Conservation (phyloP, 352 stramenopile genomes). For the Blastocystis sp. region DNA sequence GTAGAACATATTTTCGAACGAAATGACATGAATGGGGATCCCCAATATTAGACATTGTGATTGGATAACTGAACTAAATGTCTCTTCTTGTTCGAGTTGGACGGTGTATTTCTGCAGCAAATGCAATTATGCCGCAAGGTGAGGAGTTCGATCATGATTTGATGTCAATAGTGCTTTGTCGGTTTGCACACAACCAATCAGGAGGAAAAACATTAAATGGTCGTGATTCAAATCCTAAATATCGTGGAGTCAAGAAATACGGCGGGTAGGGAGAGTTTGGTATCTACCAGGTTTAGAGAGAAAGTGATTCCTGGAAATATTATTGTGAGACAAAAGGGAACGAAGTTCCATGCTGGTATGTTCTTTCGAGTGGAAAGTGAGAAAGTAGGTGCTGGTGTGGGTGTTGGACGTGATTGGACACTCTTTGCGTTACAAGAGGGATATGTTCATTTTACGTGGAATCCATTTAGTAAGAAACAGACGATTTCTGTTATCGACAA, state of each 20-base stretch:
- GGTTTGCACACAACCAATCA: constrained; percentile 34
- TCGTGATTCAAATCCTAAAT: constrained; percentile 52
- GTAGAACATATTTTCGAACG: too few species aligned
- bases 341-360: neutral
- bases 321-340: constrained; percentile 22
- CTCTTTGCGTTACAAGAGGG: constrained; percentile 2
- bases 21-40: neutral
- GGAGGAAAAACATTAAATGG: constrained; percentile 46
- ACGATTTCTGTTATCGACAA: constrained; percentile 10
- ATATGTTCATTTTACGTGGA: constrained; percentile 54
- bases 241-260: constrained; percentile 53
- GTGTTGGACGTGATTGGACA: constrained; percentile 22
- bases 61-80: neutral
- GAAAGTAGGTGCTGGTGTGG: neutral
- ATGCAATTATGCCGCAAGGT: neutral
- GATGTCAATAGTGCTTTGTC: neutral
- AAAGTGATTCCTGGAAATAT: constrained; percentile 44
- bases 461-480: constrained; percentile 48
- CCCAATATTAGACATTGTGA: neutral
- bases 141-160: too few species aligned
- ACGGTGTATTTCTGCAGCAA: neutral
- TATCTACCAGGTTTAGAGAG: neutral
- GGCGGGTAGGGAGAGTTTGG: neutral
- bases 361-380: neutral
- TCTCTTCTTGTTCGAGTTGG: neutral